Conservation (phyloP, 164 flowering plant genomes). For the Annona cherimola region DNA sequence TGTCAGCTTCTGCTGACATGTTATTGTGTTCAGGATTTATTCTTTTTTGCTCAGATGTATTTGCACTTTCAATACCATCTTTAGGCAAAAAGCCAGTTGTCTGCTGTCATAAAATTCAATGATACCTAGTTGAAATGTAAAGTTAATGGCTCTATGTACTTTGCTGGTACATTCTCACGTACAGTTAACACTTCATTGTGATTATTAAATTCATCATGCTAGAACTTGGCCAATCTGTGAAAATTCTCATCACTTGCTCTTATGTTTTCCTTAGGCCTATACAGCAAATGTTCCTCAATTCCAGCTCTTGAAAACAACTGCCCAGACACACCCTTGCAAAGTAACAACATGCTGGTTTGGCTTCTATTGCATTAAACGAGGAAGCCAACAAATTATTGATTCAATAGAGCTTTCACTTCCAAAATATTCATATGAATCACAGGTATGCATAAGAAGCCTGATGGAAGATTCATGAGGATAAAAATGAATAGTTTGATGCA, state of each 20-base stretch:
- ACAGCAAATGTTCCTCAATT: conserved; percentile 33
- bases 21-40: too few species aligned
- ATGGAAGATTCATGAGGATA: not conserved
- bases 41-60: too few species aligned
- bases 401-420: conserved; percentile 79
- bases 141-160: too few species aligned
- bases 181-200: too few species aligned
- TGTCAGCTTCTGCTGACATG: too few species aligned
- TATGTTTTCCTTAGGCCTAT: conserved; percentile 54
- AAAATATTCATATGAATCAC: conserved; percentile 69
- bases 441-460: conserved; percentile 36
- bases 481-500: conserved; percentile 2
- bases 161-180: too few species aligned
- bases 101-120: too few species aligned
- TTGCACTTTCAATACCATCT: too few species aligned
- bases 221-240: not conserved
- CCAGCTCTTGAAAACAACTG: conserved; percentile 43
- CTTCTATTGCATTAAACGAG: conserved; percentile 55
- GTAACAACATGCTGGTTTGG: conserved; percentile 97
- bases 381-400: conserved; percentile 61
- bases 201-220: not conserved
- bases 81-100: too few species aligned
- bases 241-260: conserved; percentile 7
- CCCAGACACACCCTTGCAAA: conserved; percentile 58
- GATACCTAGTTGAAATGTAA: too few species aligned